A percentile compares a stretch with the other conserved stretches of the same genome.
Evolutionary conservation across 2,329 filamentous ascomycete species (phyloP).

Genomic region (Cladophialophora bantiana): DNA sequence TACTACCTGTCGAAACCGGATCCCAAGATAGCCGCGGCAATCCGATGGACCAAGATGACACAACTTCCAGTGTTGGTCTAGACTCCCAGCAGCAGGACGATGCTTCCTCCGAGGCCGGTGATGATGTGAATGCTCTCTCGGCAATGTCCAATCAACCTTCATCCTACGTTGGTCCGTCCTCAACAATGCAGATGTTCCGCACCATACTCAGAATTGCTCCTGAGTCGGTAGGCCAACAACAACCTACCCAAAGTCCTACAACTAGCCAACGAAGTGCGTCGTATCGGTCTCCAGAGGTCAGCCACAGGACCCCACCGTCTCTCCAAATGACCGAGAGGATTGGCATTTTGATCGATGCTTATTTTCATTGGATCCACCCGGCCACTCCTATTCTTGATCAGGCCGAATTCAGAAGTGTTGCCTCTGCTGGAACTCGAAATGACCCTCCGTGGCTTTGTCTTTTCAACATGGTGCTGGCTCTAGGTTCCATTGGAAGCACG

Average conservation of each 20-base stretch:
- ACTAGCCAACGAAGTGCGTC: constrained; percentile 18
- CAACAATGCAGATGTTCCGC: constrained; percentile 30
- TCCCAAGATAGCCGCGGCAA: background rate
- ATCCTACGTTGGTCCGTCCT: constrained; percentile 27
- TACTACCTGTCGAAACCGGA: background rate
- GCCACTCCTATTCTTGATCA: constrained; percentile 39
- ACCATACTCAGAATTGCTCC: constrained; percentile 27
- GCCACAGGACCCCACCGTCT: constrained; percentile 6
- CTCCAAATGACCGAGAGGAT: constrained; percentile 16
- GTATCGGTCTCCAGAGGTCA: constrained; percentile 5
- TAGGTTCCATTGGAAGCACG: constrained; percentile 38
- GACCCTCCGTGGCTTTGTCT: constrained; percentile 40
- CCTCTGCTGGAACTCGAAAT: constrained; percentile 21
- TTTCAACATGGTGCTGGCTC: constrained; percentile 40
- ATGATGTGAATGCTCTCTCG: constrained; percentile 27
- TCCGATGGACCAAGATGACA: background rate
- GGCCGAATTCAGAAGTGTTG: constrained; percentile 33
- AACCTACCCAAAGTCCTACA: constrained; percentile 10
- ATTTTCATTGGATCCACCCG: constrained; percentile 37
- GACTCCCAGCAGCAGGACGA: constrained; percentile 1
- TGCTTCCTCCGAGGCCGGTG: constrained; percentile 17
- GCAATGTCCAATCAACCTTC: constrained; percentile 20
- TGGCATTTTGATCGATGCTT: constrained; percentile 33
- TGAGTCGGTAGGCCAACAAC: constrained; percentile 14
- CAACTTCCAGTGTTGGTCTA: background rate